Percentiles rank a stretch among this genome's conserved stretches.
These are phyloP conservation scores for Aurinia saxatilis DNA, from an alignment of 345 rosid genomes.

Conservation along the genomic window DNA sequence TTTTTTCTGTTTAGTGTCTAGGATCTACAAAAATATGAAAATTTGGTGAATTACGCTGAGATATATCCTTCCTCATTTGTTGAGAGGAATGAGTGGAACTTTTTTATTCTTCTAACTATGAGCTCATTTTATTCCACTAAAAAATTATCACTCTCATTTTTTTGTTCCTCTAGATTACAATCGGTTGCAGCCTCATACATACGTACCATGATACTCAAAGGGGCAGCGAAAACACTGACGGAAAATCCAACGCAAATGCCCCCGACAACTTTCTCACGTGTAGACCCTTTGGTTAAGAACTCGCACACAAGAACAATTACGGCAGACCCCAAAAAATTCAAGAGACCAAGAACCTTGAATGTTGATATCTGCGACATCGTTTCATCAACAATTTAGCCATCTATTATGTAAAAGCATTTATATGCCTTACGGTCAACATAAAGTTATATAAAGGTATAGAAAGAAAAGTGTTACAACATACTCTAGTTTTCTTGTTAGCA, in stretches of 20 bases:
- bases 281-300: slow-evolving; percentile 31
- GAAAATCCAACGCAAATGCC: slow-evolving; percentile 40
- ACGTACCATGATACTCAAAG: slow-evolving; percentile 42
- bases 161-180: too few relatives aligned
- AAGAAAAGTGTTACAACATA: neutral
- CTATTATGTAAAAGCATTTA: neutral
- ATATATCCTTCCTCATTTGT: too few relatives aligned
- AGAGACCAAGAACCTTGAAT: slow-evolving; percentile 35
- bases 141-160: too few relatives aligned
- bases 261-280: slow-evolving; percentile 35
- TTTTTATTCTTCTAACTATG: too few relatives aligned
- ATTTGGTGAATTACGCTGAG: too few relatives aligned
- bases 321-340: slow-evolving; percentile 38
- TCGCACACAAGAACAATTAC: slow-evolving; percentile 31
- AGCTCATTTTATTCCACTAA: too few relatives aligned
- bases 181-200: too few relatives aligned
- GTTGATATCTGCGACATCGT: slow-evolving; percentile 36
- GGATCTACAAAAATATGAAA: too few relatives aligned
- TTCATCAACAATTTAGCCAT: neutral
- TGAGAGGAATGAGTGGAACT: too few relatives aligned
- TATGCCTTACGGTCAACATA: neutral
- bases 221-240: slow-evolving; percentile 44
- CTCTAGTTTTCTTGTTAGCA: slow-evolving; percentile 39
- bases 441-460: neutral
- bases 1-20: too few relatives aligned